phyloP scores from a whole-genome alignment of 768 basidiomycete genomes.

The Podaxis sp. region DNA sequence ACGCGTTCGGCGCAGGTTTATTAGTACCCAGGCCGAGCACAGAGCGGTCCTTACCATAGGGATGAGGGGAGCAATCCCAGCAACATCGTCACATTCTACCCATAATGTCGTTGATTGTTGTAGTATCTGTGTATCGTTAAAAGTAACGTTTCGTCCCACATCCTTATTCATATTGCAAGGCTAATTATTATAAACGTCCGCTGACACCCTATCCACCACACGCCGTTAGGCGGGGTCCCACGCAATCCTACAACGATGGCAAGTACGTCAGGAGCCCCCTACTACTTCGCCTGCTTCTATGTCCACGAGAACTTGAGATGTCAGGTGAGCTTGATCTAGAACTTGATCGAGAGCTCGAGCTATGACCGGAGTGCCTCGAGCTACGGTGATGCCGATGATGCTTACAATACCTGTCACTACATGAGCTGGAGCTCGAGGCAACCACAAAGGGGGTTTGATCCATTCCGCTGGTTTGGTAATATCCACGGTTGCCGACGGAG shows the following conservation, averaged over 20 bases:
- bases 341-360: conserved; percentile 4
- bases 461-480: background rate
- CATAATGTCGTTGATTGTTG: too few relatives aligned
- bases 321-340: background rate
- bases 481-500: background rate
- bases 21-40: too few relatives aligned
- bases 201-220: background rate
- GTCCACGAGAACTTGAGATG: background rate
- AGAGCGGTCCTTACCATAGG: too few relatives aligned
- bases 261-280: conserved; percentile 5
- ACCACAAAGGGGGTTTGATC: background rate
- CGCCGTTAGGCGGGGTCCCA: background rate
- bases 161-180: background rate
- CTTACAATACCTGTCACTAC: background rate
- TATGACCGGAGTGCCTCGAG: background rate
- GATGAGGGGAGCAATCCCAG: too few relatives aligned
- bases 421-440: background rate
- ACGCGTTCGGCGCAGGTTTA: too few relatives aligned
- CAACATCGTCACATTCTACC: too few relatives aligned
- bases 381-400: background rate
- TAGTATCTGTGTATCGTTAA: too few relatives aligned
- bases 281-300: background rate
- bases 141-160: too few relatives aligned
- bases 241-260: background rate
- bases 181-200: background rate